These are phyloP conservation scores for Microbotryum silenes-acaulis DNA, from an alignment of 1,284 basidiomycete species.

Conservation along the genomic window DNA sequence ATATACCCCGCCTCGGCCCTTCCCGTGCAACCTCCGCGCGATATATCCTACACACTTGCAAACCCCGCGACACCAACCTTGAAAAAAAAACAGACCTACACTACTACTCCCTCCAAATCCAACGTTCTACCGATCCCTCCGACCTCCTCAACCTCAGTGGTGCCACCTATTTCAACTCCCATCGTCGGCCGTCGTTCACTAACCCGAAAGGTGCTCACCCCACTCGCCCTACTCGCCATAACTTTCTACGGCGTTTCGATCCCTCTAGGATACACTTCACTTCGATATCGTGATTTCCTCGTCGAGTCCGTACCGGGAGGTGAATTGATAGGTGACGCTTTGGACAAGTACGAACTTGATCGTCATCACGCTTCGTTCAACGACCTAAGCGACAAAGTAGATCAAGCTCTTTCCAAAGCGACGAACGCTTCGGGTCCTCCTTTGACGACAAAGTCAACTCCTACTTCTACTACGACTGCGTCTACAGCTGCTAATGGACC, in stretches of 20 bases:
- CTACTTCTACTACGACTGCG: not conserved
- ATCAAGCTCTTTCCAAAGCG: slow-evolving; percentile 47
- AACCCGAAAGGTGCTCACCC: slow-evolving; percentile 42
- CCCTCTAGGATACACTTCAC: slow-evolving; percentile 63
- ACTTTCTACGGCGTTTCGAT: slow-evolving; percentile 67
- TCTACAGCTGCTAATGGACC: slow-evolving; percentile 33
- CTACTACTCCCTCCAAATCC: not conserved
- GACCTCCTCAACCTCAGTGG: not conserved
- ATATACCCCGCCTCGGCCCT: not conserved
- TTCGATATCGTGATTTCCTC: slow-evolving; percentile 71
- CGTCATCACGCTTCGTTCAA: slow-evolving; percentile 51
- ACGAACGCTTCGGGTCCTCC: slow-evolving; percentile 27
- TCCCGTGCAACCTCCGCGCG: no score
- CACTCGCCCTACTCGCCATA: slow-evolving; percentile 41
- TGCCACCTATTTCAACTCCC: not conserved
- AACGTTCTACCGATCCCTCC: not conserved
- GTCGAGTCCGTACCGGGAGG: slow-evolving; percentile 66
- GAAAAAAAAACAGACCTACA: not conserved
- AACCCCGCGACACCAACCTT: no score
- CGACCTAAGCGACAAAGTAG: slow-evolving; percentile 50
- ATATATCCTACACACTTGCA: no score
- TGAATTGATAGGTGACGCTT: slow-evolving; percentile 66
- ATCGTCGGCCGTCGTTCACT: slow-evolving; percentile 8
- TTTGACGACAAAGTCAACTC: no score
- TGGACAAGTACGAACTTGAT: slow-evolving; percentile 55